Percentiles rank a stretch among this genome's conserved stretches.
Conservation (phyloP, 2,329 filamentous ascomycete species). For the Epichloe baconii region DNA sequence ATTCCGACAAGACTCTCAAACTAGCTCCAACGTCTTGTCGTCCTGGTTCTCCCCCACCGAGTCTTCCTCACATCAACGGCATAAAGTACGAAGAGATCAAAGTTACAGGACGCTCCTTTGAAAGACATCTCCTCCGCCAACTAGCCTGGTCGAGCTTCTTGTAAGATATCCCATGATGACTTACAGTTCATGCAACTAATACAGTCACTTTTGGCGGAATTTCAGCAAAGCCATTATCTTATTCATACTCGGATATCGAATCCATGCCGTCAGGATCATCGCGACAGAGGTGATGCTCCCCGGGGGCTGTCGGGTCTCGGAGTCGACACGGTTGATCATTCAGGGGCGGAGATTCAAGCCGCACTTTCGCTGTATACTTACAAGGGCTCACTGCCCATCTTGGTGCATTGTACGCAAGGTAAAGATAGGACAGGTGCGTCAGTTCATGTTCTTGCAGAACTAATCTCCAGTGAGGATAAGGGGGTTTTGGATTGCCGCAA, state of each 20-base stretch:
- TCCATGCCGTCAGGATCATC: constrained; percentile 56
- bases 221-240: constrained; percentile 38
- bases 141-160: constrained; percentile 54
- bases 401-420: constrained; percentile 80
- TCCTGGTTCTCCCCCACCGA: constrained; percentile 34
- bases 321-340: constrained; percentile 55
- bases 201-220: background rate
- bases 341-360: constrained; percentile 44
- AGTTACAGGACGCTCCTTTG: constrained; percentile 61
- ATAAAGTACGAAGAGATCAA: constrained; percentile 54
- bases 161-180: constrained; percentile 24
- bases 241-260: constrained; percentile 53
- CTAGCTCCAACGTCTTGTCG: constrained; percentile 24
- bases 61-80: constrained; percentile 48
- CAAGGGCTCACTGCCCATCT: constrained; percentile 40
- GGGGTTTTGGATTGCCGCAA: too few species aligned
- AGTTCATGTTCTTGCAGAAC: too few species aligned
- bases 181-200: background rate
- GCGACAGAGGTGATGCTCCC: constrained; percentile 55
- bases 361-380: constrained; percentile 18
- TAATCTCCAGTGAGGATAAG: too few species aligned
- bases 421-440: constrained; percentile 52
- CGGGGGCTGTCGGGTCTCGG: constrained; percentile 56
- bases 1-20: constrained; percentile 28
- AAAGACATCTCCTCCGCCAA: constrained; percentile 52